Conservation (phyloP, 495 filamentous ascomycete genomes). For the Gamarada debralockiae region DNA sequence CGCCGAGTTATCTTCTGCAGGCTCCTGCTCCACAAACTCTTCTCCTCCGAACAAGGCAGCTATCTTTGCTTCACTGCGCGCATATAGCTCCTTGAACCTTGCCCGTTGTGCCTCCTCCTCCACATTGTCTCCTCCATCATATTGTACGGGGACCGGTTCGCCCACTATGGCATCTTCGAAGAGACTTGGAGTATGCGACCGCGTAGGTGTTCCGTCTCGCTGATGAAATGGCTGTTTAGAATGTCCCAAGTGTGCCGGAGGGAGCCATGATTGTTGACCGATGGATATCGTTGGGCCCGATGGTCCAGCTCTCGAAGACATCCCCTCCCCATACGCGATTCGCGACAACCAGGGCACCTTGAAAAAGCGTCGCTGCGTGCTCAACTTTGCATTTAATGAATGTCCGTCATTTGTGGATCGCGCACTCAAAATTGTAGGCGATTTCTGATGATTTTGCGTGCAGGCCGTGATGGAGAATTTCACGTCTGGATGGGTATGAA, state of each 20-base stretch:
- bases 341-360: slow-evolving; percentile 11
- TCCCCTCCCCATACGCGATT: slow-evolving; percentile 18
- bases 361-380: slow-evolving; percentile 10
- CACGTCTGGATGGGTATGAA: background rate
- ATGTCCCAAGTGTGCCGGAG: slow-evolving; percentile 24
- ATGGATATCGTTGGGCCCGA: slow-evolving; percentile 39
- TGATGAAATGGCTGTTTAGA: slow-evolving; percentile 12
- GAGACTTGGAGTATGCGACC: slow-evolving; percentile 24
- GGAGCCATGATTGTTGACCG: slow-evolving; percentile 36
- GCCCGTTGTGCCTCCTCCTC: slow-evolving; percentile 65
- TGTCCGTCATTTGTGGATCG: slow-evolving; percentile 15
- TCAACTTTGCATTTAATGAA: slow-evolving; percentile 12
- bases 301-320: slow-evolving; percentile 17
- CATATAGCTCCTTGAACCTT: slow-evolving; percentile 58
- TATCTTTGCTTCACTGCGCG: slow-evolving; percentile 56
- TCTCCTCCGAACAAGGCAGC: slow-evolving; percentile 52
- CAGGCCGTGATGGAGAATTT: background rate
- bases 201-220: slow-evolving; percentile 19
- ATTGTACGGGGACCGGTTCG: slow-evolving; percentile 26
- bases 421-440: background rate
- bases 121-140: slow-evolving; percentile 26
- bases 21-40: slow-evolving; percentile 27
- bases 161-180: slow-evolving; percentile 24
- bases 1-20: slow-evolving; percentile 21
- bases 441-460: slow-evolving; percentile 20